Evolutionary conservation across 192 early-diverging fungal species (phyloP).

Genomic region (Obelidium mucronatum): DNA sequence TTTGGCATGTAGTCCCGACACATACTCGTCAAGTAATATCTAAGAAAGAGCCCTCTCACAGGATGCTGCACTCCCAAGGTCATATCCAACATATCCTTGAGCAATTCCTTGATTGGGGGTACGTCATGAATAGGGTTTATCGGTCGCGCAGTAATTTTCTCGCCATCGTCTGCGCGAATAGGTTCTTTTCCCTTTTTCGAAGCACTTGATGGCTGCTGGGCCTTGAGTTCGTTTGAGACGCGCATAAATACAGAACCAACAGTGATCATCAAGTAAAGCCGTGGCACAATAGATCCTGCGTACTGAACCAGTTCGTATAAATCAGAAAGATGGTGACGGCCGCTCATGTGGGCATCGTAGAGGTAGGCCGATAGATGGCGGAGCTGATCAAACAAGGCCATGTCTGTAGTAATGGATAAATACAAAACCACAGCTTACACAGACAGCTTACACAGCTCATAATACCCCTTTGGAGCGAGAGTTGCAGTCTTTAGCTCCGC

Average conservation of each 20-base stretch:
- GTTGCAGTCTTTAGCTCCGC: constrained; percentile 94
- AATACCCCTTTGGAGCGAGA: constrained; percentile 97
- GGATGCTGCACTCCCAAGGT: constrained; percentile 98
- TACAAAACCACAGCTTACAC: too few relatives aligned
- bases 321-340: constrained; percentile 78
- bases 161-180: constrained; percentile 12
- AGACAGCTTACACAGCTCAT: constrained; percentile 93
- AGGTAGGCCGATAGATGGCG: constrained; percentile 91
- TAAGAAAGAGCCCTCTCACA: constrained; percentile 94
- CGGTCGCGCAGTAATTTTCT: background rate
- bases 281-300: constrained; percentile 97
- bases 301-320: constrained; percentile 99
- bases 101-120: constrained; percentile 92
- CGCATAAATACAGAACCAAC: constrained; percentile 97
- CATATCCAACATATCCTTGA: constrained; percentile 99
- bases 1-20: constrained; percentile 95
- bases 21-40: constrained; percentile 94
- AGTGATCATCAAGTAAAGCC: constrained; percentile 99
- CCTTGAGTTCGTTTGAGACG: constrained; percentile 63
- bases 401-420: constrained; percentile 66
- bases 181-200: constrained; percentile 15
- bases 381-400: constrained; percentile 98
- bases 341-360: constrained; percentile 86
- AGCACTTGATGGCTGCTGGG: background rate
- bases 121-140: constrained; percentile 59